A percentile compares a stretch with the other conserved stretches of the same genome.
These are phyloP conservation scores for Nothophaeocryptopus gaeumannii DNA, from an alignment of 2,329 filamentous ascomycete species.

Conservation along the genomic window DNA sequence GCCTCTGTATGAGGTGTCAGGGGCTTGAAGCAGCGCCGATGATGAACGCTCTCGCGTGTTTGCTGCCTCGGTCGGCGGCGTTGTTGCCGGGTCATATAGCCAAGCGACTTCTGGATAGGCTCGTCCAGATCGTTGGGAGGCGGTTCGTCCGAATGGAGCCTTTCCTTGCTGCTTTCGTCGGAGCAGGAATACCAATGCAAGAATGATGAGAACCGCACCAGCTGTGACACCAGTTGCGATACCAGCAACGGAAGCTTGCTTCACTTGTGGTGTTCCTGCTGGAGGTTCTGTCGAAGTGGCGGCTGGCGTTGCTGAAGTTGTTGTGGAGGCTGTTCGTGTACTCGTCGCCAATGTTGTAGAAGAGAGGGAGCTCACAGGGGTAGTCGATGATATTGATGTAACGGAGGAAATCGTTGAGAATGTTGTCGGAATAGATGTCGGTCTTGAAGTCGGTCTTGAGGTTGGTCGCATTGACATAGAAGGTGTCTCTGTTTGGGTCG, in stretches of 20 bases:
- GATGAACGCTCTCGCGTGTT: conserved; percentile 2
- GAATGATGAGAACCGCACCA: conserved; percentile 19
- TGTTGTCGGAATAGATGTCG: conserved; percentile 1
- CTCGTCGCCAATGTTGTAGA: conserved; percentile 3
- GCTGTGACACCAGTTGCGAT: conserved; percentile 23
- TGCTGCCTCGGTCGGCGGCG: conserved; percentile 15
- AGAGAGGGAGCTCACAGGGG: not conserved
- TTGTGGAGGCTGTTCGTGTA: conserved; percentile 5
- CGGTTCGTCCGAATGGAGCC: conserved; percentile 10
- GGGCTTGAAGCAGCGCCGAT: not conserved
- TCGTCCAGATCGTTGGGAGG: conserved; percentile 12
- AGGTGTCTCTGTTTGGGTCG: not conserved
- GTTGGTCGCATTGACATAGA: not conserved
- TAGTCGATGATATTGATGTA: conserved; percentile 1
- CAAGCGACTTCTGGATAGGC: conserved; percentile 26
- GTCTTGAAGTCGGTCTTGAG: not conserved
- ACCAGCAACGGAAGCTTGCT: conserved; percentile 20
- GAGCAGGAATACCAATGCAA: conserved; percentile 17
- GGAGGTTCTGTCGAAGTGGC: conserved; percentile 9
- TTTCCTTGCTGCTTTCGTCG: conserved; percentile 20
- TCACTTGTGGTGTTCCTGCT: conserved; percentile 1
- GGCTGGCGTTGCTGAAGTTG: not conserved
- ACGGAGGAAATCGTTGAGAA: not conserved
- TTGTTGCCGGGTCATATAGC: conserved; percentile 25
- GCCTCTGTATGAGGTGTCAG: not conserved